phyloP scores from a whole-genome alignment of 1,284 basidiomycete genomes.

The Ganoderma lucidum region DNA sequence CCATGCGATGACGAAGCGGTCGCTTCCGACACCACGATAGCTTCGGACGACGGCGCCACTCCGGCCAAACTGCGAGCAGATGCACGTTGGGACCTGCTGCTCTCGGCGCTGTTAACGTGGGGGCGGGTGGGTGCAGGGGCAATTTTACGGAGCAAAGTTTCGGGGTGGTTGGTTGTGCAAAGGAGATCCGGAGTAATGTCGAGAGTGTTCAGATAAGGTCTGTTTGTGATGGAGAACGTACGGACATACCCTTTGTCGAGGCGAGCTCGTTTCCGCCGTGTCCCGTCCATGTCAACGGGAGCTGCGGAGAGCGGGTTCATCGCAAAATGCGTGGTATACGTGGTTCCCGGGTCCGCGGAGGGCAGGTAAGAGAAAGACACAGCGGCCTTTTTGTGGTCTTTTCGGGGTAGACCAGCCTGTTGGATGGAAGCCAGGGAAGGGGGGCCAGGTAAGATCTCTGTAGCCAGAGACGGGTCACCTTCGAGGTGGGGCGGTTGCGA shows the following conservation, averaged over 20 bases:
- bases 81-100: conserved; percentile 77
- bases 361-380: conserved; percentile 78
- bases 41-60: conserved; percentile 49
- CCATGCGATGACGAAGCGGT: conserved; percentile 49
- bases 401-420: conserved; percentile 65
- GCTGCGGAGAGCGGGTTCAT: conserved; percentile 56
- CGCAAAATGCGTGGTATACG: conserved; percentile 71
- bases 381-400: conserved; percentile 77
- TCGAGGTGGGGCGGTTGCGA: conserved; percentile 80
- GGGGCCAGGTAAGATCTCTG: conserved; percentile 85
- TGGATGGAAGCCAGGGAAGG: conserved; percentile 73
- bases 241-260: conserved; percentile 73
- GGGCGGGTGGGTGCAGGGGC: conserved; percentile 9
- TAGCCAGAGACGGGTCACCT: conserved; percentile 78
- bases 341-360: conserved; percentile 81
- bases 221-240: not conserved
- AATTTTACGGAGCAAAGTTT: conserved; percentile 21
- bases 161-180: conserved; percentile 22
- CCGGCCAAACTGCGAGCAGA: conserved; percentile 72
- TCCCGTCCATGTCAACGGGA: conserved; percentile 64
- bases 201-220: conserved; percentile 31
- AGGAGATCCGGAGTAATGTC: conserved; percentile 24
- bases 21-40: conserved; percentile 42
- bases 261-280: conserved; percentile 74
- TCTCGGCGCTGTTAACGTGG: conserved; percentile 51